Conservation (phyloP, 768 basidiomycete species). For the Hydnomerulius pinastri region DNA sequence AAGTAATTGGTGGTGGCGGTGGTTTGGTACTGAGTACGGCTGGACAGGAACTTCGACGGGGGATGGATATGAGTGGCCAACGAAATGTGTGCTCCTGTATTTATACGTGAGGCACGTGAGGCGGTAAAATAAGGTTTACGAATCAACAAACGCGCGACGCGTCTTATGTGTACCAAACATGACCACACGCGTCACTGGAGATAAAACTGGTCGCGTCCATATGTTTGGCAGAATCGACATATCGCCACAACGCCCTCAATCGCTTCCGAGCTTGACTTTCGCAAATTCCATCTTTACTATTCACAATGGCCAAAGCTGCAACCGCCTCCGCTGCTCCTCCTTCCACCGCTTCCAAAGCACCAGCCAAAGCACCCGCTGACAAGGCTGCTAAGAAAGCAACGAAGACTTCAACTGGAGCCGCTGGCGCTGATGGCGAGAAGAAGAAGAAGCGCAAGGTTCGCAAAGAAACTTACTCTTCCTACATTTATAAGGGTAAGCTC, state of each 20-base stretch:
- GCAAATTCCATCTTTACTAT: conserved; percentile 7
- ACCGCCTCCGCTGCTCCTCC: conserved; percentile 74
- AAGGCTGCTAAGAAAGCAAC: conserved; percentile 55
- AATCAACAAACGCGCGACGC: conserved; percentile 42
- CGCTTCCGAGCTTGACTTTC: conserved; percentile 9
- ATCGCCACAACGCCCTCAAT: conserved; percentile 8
- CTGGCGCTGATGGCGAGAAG: conserved; percentile 71
- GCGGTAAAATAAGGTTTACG: conserved; percentile 34
- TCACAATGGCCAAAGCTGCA: conserved; percentile 68
- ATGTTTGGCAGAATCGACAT: background rate
- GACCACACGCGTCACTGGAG: conserved; percentile 37
- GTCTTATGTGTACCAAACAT: conserved; percentile 34
- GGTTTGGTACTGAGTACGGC: background rate
- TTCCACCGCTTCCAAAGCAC: conserved; percentile 43
- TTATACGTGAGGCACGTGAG: conserved; percentile 29
- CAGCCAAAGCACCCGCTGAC: conserved; percentile 42
- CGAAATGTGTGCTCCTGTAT: conserved; percentile 13
- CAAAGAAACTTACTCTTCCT: conserved; percentile 93
- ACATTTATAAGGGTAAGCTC: conserved; percentile 84
- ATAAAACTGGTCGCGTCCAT: conserved; percentile 18
- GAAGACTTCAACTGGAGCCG: conserved; percentile 53
- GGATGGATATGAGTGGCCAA: conserved; percentile 10
- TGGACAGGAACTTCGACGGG: conserved; percentile 1
- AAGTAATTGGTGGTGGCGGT: background rate
- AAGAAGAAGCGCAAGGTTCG: conserved; percentile 87